These are phyloP conservation scores for Triangularia verruculosa DNA, from an alignment of 2,329 filamentous ascomycete genomes.

Conservation along the genomic window DNA sequence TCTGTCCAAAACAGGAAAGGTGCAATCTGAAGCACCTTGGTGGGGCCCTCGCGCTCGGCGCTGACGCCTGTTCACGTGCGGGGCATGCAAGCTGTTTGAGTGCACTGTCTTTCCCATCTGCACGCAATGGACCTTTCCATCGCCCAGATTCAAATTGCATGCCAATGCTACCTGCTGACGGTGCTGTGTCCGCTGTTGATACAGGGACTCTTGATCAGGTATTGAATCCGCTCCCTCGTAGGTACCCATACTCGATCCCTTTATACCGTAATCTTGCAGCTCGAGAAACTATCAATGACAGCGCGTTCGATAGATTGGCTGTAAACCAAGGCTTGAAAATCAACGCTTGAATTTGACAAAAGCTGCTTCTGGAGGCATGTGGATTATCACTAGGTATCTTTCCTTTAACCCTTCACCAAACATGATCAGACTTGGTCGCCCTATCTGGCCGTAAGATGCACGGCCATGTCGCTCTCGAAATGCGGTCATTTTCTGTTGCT, in stretches of 20 bases:
- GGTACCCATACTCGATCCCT: too few species aligned
- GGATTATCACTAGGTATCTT: too few species aligned
- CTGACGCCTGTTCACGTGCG: slow-evolving; percentile 28
- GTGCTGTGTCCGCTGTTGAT: too few species aligned
- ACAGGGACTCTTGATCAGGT: too few species aligned
- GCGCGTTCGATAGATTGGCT: too few species aligned
- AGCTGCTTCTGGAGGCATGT: too few species aligned
- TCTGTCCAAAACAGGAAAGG: slow-evolving; percentile 27
- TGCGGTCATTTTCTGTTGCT: too few species aligned
- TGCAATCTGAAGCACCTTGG: slow-evolving; percentile 12
- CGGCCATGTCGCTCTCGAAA: background rate
- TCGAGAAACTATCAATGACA: too few species aligned
- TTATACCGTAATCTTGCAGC: too few species aligned
- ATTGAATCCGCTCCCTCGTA: too few species aligned
- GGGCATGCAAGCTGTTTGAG: background rate
- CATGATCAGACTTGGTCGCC: slow-evolving; percentile 14
- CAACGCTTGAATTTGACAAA: too few species aligned
- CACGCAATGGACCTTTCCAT: background rate
- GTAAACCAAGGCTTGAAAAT: too few species aligned
- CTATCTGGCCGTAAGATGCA: background rate
- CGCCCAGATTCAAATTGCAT: background rate
- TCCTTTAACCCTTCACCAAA: slow-evolving; percentile 3
- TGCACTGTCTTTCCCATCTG: background rate
- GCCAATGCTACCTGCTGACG: background rate
- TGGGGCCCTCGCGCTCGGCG: slow-evolving; percentile 17